phyloP scores from a whole-genome alignment of 345 rosid genomes.

The Arabis hirsuta region DNA sequence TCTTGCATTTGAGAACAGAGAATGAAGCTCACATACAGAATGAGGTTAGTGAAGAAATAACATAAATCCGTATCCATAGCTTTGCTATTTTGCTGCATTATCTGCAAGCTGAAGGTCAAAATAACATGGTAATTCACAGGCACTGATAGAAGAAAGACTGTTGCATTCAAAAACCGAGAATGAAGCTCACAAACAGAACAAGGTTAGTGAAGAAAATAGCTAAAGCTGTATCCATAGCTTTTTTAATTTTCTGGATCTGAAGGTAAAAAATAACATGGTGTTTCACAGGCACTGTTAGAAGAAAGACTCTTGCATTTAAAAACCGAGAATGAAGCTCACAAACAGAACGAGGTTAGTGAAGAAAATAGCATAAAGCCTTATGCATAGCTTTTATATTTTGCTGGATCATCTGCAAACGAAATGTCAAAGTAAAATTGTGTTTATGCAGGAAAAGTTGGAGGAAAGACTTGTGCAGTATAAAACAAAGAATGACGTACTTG shows the following conservation, averaged over 20 bases:
- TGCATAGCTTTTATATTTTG: slow-evolving; percentile 12
- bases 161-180: slow-evolving; percentile 44
- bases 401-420: slow-evolving; percentile 14
- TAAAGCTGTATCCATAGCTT: neutral
- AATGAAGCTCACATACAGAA: slow-evolving; percentile 38
- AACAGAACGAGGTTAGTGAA: slow-evolving; percentile 48
- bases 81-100: slow-evolving; percentile 10
- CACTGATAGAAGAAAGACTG: slow-evolving; percentile 48
- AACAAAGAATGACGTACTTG: slow-evolving; percentile 38
- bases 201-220: slow-evolving; percentile 40
- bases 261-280: slow-evolving; percentile 5
- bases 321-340: slow-evolving; percentile 43
- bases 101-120: slow-evolving; percentile 24
- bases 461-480: slow-evolving; percentile 38
- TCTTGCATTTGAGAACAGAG: slow-evolving; percentile 32
- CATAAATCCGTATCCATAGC: neutral
- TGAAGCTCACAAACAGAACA: slow-evolving; percentile 42
- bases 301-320: slow-evolving; percentile 45
- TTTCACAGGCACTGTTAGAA: slow-evolving; percentile 50
- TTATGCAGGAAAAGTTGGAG: slow-evolving; percentile 39
- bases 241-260: neutral
- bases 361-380: slow-evolving; percentile 9
- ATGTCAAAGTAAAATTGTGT: slow-evolving; percentile 20
- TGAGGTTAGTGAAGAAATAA: slow-evolving; percentile 29
- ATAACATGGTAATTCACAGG: slow-evolving; percentile 42